Conservation (phyloP, 257 asterid species). For the Lycium barbarum region DNA sequence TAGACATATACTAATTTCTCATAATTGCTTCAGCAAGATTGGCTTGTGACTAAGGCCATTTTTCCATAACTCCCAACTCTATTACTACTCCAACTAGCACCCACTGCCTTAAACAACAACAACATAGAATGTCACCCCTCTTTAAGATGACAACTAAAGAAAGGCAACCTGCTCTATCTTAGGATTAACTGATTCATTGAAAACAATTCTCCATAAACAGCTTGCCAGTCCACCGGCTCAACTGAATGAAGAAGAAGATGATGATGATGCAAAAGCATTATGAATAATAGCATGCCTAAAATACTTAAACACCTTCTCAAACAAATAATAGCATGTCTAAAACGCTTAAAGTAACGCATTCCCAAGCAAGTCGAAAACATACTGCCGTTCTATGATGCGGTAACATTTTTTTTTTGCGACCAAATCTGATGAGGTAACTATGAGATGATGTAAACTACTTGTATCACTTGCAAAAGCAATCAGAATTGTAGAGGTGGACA, state of each 20-base stretch:
- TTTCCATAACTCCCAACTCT: slow-evolving; percentile 4
- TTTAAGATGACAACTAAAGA: slow-evolving; percentile 18
- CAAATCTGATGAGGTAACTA: not conserved
- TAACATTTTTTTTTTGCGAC: not conserved
- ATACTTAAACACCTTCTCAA: slow-evolving; percentile 16
- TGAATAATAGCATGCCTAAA: not conserved
- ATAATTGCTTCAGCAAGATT: not conserved
- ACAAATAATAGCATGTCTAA: not conserved
- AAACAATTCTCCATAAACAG: not conserved
- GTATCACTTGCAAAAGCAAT: slow-evolving; percentile 25
- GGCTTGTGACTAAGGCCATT: slow-evolving; percentile 18
- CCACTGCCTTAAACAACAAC: not conserved
- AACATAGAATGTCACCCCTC: slow-evolving; percentile 19
- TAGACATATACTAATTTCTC: slow-evolving; percentile 1
- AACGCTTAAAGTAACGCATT: not conserved
- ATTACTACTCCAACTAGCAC: slow-evolving; percentile 18
- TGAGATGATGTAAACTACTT: not conserved
- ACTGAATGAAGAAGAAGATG: not conserved
- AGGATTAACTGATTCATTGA: not conserved
- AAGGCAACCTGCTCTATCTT: not conserved
- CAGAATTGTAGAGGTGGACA: slow-evolving; percentile 18
- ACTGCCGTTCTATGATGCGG: not conserved
- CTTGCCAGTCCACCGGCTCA: slow-evolving; percentile 18
- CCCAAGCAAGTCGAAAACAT: not conserved
- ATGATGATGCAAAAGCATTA: slow-evolving; percentile 20